These are phyloP conservation scores for Fraxinus pennsylvanica DNA, from an alignment of 257 asterid genomes.

Conservation along the genomic window DNA sequence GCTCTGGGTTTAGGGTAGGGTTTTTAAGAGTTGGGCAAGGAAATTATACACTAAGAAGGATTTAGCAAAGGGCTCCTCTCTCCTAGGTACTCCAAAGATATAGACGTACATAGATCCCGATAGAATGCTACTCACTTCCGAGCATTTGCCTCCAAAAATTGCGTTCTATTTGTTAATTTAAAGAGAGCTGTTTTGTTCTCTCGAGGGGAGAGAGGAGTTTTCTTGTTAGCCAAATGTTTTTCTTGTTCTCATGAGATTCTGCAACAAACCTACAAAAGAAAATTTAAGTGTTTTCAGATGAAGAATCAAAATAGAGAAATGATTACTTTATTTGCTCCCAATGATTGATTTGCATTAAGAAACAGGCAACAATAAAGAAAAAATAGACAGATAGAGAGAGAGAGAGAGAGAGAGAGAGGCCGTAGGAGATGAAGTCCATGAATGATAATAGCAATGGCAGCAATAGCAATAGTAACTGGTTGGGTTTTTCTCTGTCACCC, in stretches of 20 bases:
- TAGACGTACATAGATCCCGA: conserved; percentile 77
- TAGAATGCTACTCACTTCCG: conserved; percentile 58
- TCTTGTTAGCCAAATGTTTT: neutral
- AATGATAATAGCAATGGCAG: conserved; percentile 11
- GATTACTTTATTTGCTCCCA: conserved; percentile 1
- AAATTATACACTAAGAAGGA: neutral
- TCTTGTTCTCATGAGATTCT: neutral
- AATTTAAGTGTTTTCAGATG: neutral
- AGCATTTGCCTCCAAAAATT: conserved; percentile 62
- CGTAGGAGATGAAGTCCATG: conserved; percentile 47
- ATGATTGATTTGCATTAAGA: neutral
- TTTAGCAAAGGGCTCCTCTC: neutral
- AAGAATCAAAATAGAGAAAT: neutral
- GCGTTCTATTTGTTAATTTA: conserved; percentile 74
- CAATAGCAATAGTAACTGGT: conserved; percentile 42
- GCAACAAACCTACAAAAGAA: neutral
- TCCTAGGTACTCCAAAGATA: neutral
- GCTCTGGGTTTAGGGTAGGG: neutral
- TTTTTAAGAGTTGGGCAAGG: neutral
- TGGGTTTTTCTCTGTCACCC: conserved; percentile 86
- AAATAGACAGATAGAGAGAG: neutral
- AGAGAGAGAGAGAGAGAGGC: neutral
- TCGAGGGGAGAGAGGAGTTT: neutral
- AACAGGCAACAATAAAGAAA: neutral
- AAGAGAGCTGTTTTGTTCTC: conserved; percentile 29